Conservation (phyloP, 306 rosid genomes). For the Quercus cerris region DNA sequence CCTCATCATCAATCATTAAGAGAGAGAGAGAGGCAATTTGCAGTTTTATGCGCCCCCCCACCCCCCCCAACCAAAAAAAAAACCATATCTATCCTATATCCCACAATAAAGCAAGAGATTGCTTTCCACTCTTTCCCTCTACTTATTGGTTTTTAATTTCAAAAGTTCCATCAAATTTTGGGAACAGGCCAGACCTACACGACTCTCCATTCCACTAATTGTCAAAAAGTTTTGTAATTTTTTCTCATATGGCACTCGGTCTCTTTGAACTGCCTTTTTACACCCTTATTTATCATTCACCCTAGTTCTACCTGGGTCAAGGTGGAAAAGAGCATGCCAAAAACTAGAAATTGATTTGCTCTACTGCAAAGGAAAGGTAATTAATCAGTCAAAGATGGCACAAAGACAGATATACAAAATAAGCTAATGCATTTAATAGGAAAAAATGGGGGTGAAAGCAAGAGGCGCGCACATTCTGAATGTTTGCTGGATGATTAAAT, state of each 20-base stretch:
- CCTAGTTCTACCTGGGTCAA: not conserved
- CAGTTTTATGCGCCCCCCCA: not conserved
- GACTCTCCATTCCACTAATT: not conserved
- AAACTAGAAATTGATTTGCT: not conserved
- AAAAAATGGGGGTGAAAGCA: not conserved
- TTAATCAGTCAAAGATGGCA: slow-evolving; percentile 8
- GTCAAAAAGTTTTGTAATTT: not conserved
- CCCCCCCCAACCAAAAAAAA: too few relatives aligned
- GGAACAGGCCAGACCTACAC: not conserved
- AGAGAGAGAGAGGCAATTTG: not conserved
- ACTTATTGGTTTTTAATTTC: not conserved
- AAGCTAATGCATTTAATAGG: not conserved
- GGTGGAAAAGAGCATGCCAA: not conserved
- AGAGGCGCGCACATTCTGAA: slow-evolving; percentile 43
- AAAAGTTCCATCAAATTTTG: not conserved
- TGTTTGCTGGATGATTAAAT: slow-evolving; percentile 80
- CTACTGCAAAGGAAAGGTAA: not conserved
- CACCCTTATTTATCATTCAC: not conserved
- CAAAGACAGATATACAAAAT: not conserved
- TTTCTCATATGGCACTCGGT: not conserved
- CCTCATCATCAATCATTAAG: not conserved
- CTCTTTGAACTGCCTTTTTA: not conserved
- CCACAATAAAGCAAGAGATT: not conserved
- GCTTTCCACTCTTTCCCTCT: not conserved
- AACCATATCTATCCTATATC: not conserved